Conservation (phyloP, 2,329 filamentous ascomycete species). For the Bretziella fagacearum region DNA sequence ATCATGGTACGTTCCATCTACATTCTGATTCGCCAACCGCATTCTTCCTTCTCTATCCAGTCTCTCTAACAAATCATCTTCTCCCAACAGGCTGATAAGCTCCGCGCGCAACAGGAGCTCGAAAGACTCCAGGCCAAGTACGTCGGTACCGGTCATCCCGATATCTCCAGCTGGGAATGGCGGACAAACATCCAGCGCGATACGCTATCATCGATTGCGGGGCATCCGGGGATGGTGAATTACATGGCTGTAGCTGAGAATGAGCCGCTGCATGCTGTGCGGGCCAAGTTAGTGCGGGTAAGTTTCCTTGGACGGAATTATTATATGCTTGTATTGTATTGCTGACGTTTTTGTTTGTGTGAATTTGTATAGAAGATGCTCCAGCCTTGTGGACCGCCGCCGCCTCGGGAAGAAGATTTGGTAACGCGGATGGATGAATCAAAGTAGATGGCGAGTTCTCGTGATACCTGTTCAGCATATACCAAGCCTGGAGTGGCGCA, state of each 20-base stretch:
- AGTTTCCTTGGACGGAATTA: too few species aligned
- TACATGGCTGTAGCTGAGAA: conserved; percentile 86
- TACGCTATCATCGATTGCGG: conserved; percentile 74
- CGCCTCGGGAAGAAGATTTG: conserved; percentile 34
- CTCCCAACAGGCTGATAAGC: conserved; percentile 65
- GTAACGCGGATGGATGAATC: conserved; percentile 12
- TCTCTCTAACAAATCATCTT: too few species aligned
- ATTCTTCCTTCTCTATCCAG: not conserved
- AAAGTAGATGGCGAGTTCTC: conserved; percentile 3
- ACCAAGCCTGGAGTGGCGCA: too few species aligned
- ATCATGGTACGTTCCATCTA: too few species aligned
- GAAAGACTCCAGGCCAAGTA: conserved; percentile 93
- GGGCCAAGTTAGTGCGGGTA: conserved; percentile 63
- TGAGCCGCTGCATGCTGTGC: conserved; percentile 63
- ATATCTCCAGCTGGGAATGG: conserved; percentile 97
- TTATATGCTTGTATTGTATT: too few species aligned
- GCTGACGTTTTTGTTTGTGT: too few species aligned
- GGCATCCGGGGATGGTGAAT: conserved; percentile 71
- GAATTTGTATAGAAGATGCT: conserved; percentile 46
- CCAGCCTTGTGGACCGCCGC: conserved; percentile 42
- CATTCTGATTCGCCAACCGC: not conserved
- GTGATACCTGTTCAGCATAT: too few species aligned
- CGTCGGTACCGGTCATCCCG: conserved; percentile 86
- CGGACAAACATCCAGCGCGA: conserved; percentile 89
- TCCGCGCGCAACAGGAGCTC: conserved; percentile 92